Base-by-base conservation (phyloP, 2,329 filamentous ascomycete genomes). In the Microsporum audouinii region DNA sequence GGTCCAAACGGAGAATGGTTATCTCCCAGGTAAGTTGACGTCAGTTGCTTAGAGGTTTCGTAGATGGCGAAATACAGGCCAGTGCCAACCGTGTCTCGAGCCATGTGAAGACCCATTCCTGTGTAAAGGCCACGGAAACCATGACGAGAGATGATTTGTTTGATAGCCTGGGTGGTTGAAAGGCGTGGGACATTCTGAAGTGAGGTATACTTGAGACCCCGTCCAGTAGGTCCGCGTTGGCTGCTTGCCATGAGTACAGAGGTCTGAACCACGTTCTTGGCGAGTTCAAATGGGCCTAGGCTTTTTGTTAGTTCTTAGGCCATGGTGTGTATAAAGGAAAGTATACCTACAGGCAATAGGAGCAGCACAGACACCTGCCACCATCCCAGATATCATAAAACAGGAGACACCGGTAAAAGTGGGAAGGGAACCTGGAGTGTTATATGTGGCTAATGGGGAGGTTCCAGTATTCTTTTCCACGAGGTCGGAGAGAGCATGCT, bases 201-300 rank as follows among this genome's bases (percentile, higher is more conserved):
- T 2, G 69, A 69, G 27, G 67, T 68, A 60, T 76, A 70, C 5
- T 59, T 39, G n/a, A 57, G 58, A 58, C 71, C 71, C 0, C 72
- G 68, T 5, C 71, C 69, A 5, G 73, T 75, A 63, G 71, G 70
- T 39, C 73, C 69, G 36, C 74, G 70, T 43, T 76, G 72, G 6
- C 75, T 72, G n/a, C 41, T 58, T 17, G 34, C 57, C 63, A 79
- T 75, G 55, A 79, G 66, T 38, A 79, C 76, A 0, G 77, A 78
- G 6, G 77, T 77, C 65, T 79, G 77, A 14, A 78, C 75, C 3
- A 78, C 77, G 61, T 79, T 79, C 66, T 79, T 79, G 57, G 77
- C 73, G 38, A 78, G 67, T 68, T 79, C 77, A 59, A 79, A 77
- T 0, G 77, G 77, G 62, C 76, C 76, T 77, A 58, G 2, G 31